phyloP scores from a whole-genome alignment of 352 stramenopile genomes.

The Nothophytophthora sp. region DNA sequence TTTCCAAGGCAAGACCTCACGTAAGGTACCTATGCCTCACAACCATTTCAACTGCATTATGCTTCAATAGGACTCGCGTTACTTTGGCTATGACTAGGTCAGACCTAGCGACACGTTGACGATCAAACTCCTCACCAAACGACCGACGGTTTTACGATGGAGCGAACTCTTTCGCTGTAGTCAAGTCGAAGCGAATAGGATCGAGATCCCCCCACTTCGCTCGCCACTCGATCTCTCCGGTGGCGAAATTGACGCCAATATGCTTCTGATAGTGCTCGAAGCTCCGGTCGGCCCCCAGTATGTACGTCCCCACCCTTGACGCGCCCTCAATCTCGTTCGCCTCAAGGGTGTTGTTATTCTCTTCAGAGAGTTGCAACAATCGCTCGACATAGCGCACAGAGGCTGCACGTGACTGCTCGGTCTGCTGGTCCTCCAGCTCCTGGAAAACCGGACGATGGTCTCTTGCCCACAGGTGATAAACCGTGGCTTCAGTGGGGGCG shows the following conservation, averaged over 20 bases:
- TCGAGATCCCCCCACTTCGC: slow-evolving; percentile 59
- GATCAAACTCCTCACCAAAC: too few species aligned
- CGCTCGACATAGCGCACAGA: slow-evolving; percentile 30
- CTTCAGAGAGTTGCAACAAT: slow-evolving; percentile 22
- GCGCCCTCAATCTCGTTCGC: neutral
- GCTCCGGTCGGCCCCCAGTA: slow-evolving; percentile 33
- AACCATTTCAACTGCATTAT: too few species aligned
- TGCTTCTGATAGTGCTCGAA: slow-evolving; percentile 51
- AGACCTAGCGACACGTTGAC: too few species aligned
- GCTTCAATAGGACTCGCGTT: too few species aligned
- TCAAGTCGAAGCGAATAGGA: slow-evolving; percentile 65
- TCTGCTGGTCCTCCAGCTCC: slow-evolving; percentile 52
- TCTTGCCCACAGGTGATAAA: slow-evolving; percentile 93
- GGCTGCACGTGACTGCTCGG: slow-evolving; percentile 14
- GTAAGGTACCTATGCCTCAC: too few species aligned
- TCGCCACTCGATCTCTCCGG: slow-evolving; percentile 45
- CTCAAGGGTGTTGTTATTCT: neutral
- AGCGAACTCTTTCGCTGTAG: slow-evolving; percentile 2
- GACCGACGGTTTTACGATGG: slow-evolving; percentile 1
- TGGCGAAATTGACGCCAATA: slow-evolving; percentile 53
- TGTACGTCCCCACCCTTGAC: slow-evolving; percentile 5
- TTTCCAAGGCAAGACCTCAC: too few species aligned
- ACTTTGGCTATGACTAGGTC: too few species aligned
- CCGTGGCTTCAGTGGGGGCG: slow-evolving; percentile 62
- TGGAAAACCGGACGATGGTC: slow-evolving; percentile 76